Evolutionary conservation across 768 basidiomycete species (phyloP).

Genomic region (Obba rivulosa): DNA sequence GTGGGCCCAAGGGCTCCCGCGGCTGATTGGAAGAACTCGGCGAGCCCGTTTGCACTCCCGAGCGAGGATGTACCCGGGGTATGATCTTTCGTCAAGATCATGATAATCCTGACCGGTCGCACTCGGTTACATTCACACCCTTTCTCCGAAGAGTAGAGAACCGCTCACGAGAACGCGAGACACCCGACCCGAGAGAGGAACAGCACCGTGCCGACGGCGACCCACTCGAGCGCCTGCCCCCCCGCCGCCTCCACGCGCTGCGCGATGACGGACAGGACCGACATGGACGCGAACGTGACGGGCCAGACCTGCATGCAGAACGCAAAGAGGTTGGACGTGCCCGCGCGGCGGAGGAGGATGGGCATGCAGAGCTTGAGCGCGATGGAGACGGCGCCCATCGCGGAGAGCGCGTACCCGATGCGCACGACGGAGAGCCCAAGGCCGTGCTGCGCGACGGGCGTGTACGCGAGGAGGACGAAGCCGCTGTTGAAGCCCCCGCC

Average conservation of each 20-base stretch:
- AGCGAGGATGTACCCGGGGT: slow-evolving; percentile 23
- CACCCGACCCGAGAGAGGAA: slow-evolving; percentile 38
- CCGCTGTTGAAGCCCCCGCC: slow-evolving; percentile 55
- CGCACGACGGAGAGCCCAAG: slow-evolving; percentile 52
- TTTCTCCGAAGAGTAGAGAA: not conserved
- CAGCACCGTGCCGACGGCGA: slow-evolving; percentile 41
- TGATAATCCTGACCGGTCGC: slow-evolving; percentile 19
- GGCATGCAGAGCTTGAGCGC: slow-evolving; percentile 51
- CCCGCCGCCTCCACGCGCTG: slow-evolving; percentile 23
- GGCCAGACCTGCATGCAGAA: slow-evolving; percentile 52
- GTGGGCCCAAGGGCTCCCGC: slow-evolving; percentile 23
- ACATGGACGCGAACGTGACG: slow-evolving; percentile 41
- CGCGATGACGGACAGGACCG: slow-evolving; percentile 46
- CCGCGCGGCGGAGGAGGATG: slow-evolving; percentile 42
- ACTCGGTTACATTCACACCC: too few relatives aligned
- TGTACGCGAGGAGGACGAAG: slow-evolving; percentile 64
- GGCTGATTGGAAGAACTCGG: slow-evolving; percentile 26
- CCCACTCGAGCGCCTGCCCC: slow-evolving; percentile 40
- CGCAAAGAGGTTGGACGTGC: slow-evolving; percentile 44
- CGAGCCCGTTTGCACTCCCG: slow-evolving; percentile 27
- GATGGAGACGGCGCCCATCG: slow-evolving; percentile 46
- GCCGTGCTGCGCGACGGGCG: slow-evolving; percentile 52
- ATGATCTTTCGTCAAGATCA: slow-evolving; percentile 27
- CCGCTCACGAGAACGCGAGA: slow-evolving; percentile 50
- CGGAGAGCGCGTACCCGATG: slow-evolving; percentile 55